A percentile compares a stretch with the other conserved stretches of the same genome.
These are phyloP conservation scores for Corymbia citriodora DNA, from an alignment of 441 rosid species.

Conservation along the genomic window DNA sequence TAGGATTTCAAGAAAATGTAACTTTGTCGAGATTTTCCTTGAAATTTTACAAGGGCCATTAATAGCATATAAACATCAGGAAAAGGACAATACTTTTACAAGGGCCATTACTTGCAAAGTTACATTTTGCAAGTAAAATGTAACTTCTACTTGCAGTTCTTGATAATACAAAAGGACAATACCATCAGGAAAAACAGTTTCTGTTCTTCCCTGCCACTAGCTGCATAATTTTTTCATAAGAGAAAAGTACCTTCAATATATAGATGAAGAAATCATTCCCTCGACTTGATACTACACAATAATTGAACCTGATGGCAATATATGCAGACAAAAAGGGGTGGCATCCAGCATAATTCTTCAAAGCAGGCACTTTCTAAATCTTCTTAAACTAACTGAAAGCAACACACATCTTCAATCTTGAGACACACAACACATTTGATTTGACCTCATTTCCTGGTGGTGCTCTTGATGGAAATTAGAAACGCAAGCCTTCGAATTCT, in stretches of 20 bases:
- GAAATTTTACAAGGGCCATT: not conserved
- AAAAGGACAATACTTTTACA: no score
- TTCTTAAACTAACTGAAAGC: not conserved
- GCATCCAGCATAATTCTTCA: not conserved
- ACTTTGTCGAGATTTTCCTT: not conserved
- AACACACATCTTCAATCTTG: not conserved
- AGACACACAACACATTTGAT: not conserved
- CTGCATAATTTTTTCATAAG: not conserved
- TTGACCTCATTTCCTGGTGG: not conserved
- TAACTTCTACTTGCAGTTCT: not conserved
- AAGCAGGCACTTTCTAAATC: not conserved
- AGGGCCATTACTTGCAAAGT: not conserved
- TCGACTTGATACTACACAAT: not conserved
- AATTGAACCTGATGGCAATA: not conserved
- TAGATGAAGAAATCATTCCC: not conserved
- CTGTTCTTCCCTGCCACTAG: not conserved
- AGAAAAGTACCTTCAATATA: not conserved
- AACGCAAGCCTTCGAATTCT: not conserved
- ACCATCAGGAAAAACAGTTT: not conserved
- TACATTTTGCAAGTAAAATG: not conserved
- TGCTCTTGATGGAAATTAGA: not conserved
- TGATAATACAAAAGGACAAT: not conserved
- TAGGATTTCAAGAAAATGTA: not conserved
- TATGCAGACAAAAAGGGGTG: not conserved
- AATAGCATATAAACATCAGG: not conserved